A percentile compares a stretch with the other conserved stretches of the same genome.
Evolutionary conservation across 1,284 basidiomycete genomes (phyloP).

Genomic region (Ustilago esculenta): DNA sequence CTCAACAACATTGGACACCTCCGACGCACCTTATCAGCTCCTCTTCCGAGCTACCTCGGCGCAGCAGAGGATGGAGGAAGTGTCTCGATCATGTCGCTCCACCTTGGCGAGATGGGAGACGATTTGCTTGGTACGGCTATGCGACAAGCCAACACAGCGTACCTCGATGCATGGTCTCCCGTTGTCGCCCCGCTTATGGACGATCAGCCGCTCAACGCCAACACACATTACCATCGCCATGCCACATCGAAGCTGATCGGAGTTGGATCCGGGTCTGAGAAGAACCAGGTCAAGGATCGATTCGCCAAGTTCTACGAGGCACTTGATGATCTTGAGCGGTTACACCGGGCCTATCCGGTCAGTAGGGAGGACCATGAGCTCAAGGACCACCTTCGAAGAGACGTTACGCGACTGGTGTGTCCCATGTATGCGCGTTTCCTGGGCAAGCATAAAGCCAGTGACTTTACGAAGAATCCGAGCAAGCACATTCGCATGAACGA

Average conservation of each 20-base stretch:
- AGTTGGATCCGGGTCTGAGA: constrained; percentile 53
- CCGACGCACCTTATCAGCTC: constrained; percentile 33
- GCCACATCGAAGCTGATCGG: constrained; percentile 53
- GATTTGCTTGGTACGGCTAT: constrained; percentile 51
- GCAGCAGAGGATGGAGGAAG: constrained; percentile 22
- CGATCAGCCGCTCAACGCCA: constrained; percentile 35
- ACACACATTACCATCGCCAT: constrained; percentile 40
- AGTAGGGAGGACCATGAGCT: constrained; percentile 53
- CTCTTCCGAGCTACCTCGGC: constrained; percentile 25
- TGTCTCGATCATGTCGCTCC: constrained; percentile 31
- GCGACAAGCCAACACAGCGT: constrained; percentile 52
- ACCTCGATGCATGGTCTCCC: constrained; percentile 61
- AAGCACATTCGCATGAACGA: constrained; percentile 59
- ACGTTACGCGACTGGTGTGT: constrained; percentile 51
- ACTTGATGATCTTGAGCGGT: constrained; percentile 55
- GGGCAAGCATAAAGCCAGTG: constrained; percentile 45
- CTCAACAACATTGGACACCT: constrained; percentile 60
- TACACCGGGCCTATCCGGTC: constrained; percentile 61
- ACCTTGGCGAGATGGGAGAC: constrained; percentile 52
- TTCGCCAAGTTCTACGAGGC: constrained; percentile 62
- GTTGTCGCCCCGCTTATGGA: constrained; percentile 60
- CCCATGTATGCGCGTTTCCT: constrained; percentile 58
- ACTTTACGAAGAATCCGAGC: constrained; percentile 59
- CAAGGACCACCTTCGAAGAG: constrained; percentile 41
- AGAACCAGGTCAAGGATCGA: constrained; percentile 60